These are phyloP conservation scores for Alternaria incomplexa DNA, from an alignment of 2,329 filamentous ascomycete species.

Conservation along the genomic window DNA sequence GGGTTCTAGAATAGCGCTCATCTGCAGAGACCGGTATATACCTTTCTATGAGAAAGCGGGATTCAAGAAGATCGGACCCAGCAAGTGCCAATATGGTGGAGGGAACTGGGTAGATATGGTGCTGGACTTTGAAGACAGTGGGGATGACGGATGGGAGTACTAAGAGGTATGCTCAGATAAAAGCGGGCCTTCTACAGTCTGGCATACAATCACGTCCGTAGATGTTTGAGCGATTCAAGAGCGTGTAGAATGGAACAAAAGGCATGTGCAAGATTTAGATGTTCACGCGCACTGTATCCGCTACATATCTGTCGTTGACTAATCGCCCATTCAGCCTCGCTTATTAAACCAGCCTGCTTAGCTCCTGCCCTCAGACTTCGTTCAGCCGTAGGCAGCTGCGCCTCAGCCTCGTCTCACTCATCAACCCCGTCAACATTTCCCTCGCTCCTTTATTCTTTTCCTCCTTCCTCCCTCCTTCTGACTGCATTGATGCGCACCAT, in stretches of 20 bases:
- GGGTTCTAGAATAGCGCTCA: slow-evolving; percentile 74
- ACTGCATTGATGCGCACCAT: neutral
- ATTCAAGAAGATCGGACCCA: slow-evolving; percentile 72
- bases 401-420: neutral
- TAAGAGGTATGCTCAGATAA: neutral
- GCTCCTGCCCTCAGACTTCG: neutral
- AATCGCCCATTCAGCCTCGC: neutral
- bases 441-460: neutral
- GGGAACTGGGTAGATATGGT: slow-evolving; percentile 87
- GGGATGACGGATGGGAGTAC: slow-evolving; percentile 6
- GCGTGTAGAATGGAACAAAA: neutral
- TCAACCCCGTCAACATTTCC: neutral
- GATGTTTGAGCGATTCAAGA: neutral
- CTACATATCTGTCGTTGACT: neutral
- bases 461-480: neutral
- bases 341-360: neutral
- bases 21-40: slow-evolving; percentile 76
- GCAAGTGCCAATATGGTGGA: slow-evolving; percentile 74
- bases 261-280: neutral
- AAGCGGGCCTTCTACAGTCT: neutral
- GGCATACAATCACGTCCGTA: neutral
- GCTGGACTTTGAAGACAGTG: slow-evolving; percentile 34
- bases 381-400: neutral
- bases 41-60: slow-evolving; percentile 77
- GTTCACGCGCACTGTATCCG: neutral